phyloP scores from a whole-genome alignment of 768 basidiomycete species.

The Lentinus tigrinus region DNA sequence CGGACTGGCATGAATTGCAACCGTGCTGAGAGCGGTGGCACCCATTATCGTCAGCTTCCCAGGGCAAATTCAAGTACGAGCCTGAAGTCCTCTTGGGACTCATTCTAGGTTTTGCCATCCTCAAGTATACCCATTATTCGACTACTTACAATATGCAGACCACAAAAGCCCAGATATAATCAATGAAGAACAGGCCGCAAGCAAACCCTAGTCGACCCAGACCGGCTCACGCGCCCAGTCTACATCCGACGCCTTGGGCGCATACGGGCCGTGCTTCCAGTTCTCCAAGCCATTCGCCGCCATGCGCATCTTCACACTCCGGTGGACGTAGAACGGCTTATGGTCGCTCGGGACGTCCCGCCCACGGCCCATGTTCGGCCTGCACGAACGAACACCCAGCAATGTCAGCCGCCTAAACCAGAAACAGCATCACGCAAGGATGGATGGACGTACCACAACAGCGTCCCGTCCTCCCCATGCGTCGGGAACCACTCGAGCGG shows the following conservation, averaged over 20 bases:
- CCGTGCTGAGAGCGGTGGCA: too few relatives aligned
- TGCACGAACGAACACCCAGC: background rate
- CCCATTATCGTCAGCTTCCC: too few relatives aligned
- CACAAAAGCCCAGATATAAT: too few relatives aligned
- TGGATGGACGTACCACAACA: constrained; percentile 22
- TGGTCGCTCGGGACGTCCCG: constrained; percentile 20
- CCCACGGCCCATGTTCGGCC: constrained; percentile 24
- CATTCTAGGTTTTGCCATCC: too few relatives aligned
- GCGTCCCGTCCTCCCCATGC: background rate
- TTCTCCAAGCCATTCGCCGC: constrained; percentile 22
- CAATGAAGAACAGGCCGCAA: background rate
- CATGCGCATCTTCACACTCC: constrained; percentile 27
- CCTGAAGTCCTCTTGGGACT: too few relatives aligned
- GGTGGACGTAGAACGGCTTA: constrained; percentile 26
- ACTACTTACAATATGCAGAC: too few relatives aligned
- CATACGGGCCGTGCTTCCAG: constrained; percentile 29
- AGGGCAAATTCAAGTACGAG: too few relatives aligned
- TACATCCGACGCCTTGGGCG: constrained; percentile 29
- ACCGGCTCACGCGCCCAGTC: constrained; percentile 1
- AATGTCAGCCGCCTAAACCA: background rate
- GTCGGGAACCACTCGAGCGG: constrained; percentile 49
- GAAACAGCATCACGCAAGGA: constrained; percentile 1
- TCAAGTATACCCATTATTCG: too few relatives aligned
- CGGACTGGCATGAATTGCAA: too few relatives aligned
- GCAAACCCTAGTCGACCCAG: constrained; percentile 16